phyloP scores from a whole-genome alignment of 2,329 filamentous ascomycete genomes.

The Trichoderma breve region DNA sequence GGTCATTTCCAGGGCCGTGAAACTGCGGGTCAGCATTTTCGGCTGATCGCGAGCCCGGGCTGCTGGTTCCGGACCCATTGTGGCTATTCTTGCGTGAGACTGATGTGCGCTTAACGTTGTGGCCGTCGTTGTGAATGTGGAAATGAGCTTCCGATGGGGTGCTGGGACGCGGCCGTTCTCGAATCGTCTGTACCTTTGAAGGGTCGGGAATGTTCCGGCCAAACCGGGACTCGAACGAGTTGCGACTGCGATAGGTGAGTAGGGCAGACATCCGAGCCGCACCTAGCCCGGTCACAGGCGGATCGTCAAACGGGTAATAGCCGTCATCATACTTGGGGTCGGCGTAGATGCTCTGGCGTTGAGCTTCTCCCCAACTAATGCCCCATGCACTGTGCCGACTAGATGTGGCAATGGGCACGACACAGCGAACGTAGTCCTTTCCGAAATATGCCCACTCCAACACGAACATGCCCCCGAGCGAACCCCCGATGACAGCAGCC shows the following conservation, averaged over 20 bases:
- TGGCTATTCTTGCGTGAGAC: constrained; percentile 49
- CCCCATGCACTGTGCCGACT: constrained; percentile 85
- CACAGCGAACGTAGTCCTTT: constrained; percentile 74
- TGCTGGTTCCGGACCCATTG: constrained; percentile 31
- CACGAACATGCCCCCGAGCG: constrained; percentile 88
- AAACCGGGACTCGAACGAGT: constrained; percentile 95
- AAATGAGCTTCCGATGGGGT: constrained; percentile 72
- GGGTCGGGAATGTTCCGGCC: constrained; percentile 89
- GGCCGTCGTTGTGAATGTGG: constrained; percentile 80
- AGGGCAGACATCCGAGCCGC: constrained; percentile 96
- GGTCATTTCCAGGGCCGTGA: constrained; percentile 53
- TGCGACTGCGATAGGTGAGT: constrained; percentile 90
- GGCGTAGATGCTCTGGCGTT: constrained; percentile 91
- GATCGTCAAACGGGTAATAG: constrained; percentile 86
- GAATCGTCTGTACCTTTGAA: constrained; percentile 78
- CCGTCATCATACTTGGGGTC: constrained; percentile 98
- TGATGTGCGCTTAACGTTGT: constrained; percentile 57
- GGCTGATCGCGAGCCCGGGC: constrained; percentile 25
- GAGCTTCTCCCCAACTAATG: constrained; percentile 87
- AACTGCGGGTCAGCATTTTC: constrained; percentile 61
- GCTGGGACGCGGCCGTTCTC: constrained; percentile 58
- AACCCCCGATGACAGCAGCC: constrained; percentile 77
- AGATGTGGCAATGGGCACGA: constrained; percentile 83
- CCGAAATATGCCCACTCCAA: constrained; percentile 91
- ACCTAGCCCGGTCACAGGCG: constrained; percentile 80